A percentile compares a stretch with the other conserved stretches of the same genome.
These are phyloP conservation scores for Yarrowia deformans DNA, from an alignment of 805 yeast genomes.

Conservation along the genomic window DNA sequence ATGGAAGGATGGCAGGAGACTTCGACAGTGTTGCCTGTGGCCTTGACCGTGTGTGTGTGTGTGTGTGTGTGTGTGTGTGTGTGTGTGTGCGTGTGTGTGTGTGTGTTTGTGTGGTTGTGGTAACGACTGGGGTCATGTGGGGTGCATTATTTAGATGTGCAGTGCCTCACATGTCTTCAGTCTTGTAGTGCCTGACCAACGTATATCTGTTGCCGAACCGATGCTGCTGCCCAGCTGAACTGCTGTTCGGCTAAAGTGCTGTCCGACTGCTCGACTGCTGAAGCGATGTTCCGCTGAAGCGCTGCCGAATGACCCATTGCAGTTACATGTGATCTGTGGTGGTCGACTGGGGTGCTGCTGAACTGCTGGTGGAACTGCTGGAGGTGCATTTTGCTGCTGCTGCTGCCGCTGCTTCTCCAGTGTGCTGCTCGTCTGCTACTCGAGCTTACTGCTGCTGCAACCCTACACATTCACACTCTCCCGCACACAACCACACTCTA, in stretches of 20 bases:
- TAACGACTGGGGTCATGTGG: constrained; percentile 15
- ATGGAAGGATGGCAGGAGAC: neutral
- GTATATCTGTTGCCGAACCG: neutral
- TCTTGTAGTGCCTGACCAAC: neutral
- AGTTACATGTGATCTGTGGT: too few species aligned
- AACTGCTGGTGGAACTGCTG: too few species aligned
- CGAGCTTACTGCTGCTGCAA: constrained; percentile 1
- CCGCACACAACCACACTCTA: neutral
- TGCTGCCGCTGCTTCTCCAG: neutral
- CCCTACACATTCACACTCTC: neutral
- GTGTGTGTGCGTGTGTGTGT: too few species aligned
- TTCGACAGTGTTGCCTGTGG: too few species aligned
- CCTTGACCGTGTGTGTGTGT: too few species aligned
- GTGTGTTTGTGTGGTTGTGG: neutral
- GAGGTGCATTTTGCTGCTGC: neutral
- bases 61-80: too few species aligned
- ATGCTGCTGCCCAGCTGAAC: neutral
- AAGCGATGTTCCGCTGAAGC: neutral
- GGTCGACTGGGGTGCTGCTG: neutral
- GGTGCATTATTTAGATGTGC: constrained; percentile 12
- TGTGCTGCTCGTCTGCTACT: neutral
- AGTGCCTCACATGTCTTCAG: neutral
- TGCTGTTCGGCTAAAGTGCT: neutral
- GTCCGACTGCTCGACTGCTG: neutral
- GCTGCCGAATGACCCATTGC: neutral